Base-by-base conservation (phyloP, 148 eudicot species). In the Chenopodium formosanum region DNA sequence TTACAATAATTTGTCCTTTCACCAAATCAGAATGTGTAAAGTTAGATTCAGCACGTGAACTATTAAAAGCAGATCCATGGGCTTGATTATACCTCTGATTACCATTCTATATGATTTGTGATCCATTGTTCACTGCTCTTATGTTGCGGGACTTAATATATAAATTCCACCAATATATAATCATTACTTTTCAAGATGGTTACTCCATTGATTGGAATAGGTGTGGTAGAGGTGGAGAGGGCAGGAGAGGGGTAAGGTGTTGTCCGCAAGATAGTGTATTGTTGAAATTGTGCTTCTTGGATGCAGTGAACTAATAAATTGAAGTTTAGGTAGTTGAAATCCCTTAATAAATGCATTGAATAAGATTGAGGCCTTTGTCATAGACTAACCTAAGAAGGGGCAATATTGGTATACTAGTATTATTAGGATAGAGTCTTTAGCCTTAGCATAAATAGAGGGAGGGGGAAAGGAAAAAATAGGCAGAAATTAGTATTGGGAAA, bases 91-190 rank as follows among this genome's bases (percentile, higher is more conserved):
- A 32, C 14, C 50, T 72, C 56, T 17, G 17, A 46, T 73, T 23
- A 40, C 52, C n/a, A 70, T 66, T 62, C 23, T 23, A 34, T 66
- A 78, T 78, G 85, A 79, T 34, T 78, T 64, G 29, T 10, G 27
- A 22, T 66, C 37, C 46, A 56, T 40, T 37, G 69, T 80, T 71
- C 60, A 74, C 64, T 79, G 71, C 70, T 27, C 47, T 19, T 75
- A 75, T 66, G 82, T 56, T 60, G 79, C 75, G 40, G 52, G 48
- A 79, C 32, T 48, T 73, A 22, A 50, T 73, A 73, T 22, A 31
- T 47, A 9, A 83, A 11, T 65, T 65, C 78, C 64, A 72, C 32
- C 27, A 1, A 14, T 67, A 31, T 78, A 75, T 78, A 75, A 74
- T 79, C 44, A 67, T 32, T 67, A 79, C 17, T 20, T 72, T 37